Base-by-base conservation (phyloP, 2,329 filamentous ascomycete species). In the Canariomyces notabilis region DNA sequence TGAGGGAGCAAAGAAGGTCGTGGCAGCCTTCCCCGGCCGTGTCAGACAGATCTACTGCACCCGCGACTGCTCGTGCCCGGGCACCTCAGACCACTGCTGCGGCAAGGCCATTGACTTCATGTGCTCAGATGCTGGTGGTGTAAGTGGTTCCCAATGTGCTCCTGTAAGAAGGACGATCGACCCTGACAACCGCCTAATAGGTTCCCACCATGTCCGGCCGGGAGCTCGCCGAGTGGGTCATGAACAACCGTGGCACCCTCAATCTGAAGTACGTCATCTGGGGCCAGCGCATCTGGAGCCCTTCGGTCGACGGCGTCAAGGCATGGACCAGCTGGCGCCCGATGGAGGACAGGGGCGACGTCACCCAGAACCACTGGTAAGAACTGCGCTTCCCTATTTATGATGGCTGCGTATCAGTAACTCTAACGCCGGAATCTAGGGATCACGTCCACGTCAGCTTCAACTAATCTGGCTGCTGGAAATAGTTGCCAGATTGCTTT, bases 191-290 rank as follows among this genome's bases (percentile, higher is more conserved):
- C 7, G 6, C 12, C 2, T 22, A 4, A 43, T n/a, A 70, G 68
- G 48, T 55, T 2, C 61, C 63, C 39, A 66, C 66, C 6, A 51
- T 64, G 16, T 66, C 65, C 1, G 71, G 71, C 7, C 61, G 62
- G 18, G 60, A 68, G 26, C 71, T 75, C 26, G 72, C 71, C 2
- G 69, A 75, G 55, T 75, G 71, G 69, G 62, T 69, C 19, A 74
- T 74, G 72, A 64, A 66, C 23, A 69, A 74, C 50, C 62, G 64
- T 12, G 54, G 36, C 20, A 29, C 58, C 5, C 62, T 73, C 6
- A 66, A 68, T 46, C 57, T 75, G 54, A 73, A 70, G 57, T 75
- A 75, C 49, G 65, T 75, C 38, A 74, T 74, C 52, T 75, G 70
- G 70, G 72, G 70, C 15, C 71, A 74, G 59, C 66, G 62, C 49